Base-by-base conservation (phyloP, 768 basidiomycete species). In the Dentipellis fragilis region DNA sequence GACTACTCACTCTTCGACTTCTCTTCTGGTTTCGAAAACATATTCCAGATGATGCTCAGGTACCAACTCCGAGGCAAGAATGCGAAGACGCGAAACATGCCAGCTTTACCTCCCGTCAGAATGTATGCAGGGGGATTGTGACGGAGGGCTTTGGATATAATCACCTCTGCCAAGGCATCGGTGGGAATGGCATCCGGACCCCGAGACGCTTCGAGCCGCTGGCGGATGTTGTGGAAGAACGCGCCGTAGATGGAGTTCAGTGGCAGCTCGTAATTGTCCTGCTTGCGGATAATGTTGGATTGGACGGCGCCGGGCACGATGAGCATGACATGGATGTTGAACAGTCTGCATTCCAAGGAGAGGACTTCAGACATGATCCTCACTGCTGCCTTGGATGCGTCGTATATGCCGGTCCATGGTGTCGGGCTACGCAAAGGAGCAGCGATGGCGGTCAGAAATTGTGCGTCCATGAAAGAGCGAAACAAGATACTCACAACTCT, bases 301-400 rank as follows among this genome's bases (percentile, higher is more conserved):
- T 70, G 76, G 57, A 91, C 73, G 4, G 76, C 72, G 9, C 83
- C 87, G 0, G 87, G 84, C 5, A 79, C 75, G 47, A 91, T 72
- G 58, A 85, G 82, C 65, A 89, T 71, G 42, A 90, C 86, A 19
- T 78, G 71, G 57, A 92, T 77, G 29, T 81, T 80, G 65, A 89
- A 79, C 0, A 87, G 85, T 45, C 73, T 76, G 68, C 81, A 81
- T 63, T 92, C 89, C 85, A 88, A 84, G 2, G 74, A 75, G 4
- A 90, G 75, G 0, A 79, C 76, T 45, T 89, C 80, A 49, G 80
- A 81, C 23, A 89, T 69, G 21, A 75, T 68, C 45, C 80, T 80
- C 4, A 83, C 64, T 0, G 82, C 81, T 0, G 83, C 78, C 64
- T 85, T 86, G 49, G 75, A 66, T 0, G 81, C 77, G 35, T 71